phyloP scores from a whole-genome alignment of 2,329 filamentous ascomycete species.

The Aurifilum marmelostoma region DNA sequence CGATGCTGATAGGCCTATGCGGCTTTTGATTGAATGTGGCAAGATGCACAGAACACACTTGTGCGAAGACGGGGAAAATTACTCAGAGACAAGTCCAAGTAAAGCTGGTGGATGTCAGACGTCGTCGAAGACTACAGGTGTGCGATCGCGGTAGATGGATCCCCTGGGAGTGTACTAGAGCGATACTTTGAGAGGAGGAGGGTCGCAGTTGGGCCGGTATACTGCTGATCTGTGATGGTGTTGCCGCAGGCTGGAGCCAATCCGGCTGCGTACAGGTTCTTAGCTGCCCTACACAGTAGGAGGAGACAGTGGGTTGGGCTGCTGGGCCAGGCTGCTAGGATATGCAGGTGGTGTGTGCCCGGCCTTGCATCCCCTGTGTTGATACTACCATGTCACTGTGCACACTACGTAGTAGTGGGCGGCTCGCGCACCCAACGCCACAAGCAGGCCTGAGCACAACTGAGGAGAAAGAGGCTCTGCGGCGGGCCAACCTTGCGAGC shows the following conservation, averaged over 20 bases:
- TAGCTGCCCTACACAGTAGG: background rate
- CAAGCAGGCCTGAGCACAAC: background rate
- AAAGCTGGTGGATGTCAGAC: background rate
- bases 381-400: too few relatives aligned
- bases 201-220: background rate
- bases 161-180: too few relatives aligned
- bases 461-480: background rate
- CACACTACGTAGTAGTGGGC: background rate
- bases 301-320: background rate
- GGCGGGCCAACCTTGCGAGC: background rate
- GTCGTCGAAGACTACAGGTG: background rate
- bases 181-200: background rate
- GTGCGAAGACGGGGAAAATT: slow-evolving; percentile 1
- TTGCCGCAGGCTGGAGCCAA: background rate
- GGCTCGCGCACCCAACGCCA: background rate
- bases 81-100: background rate
- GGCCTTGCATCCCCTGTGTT: background rate
- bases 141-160: background rate
- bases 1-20: background rate
- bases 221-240: background rate
- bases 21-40: background rate
- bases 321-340: background rate
- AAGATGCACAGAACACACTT: slow-evolving; percentile 1
- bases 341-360: too few relatives aligned
- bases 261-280: background rate